Percentiles rank a stretch among this genome's conserved stretches.
phyloP scores from a whole-genome alignment of 2,329 filamentous ascomycete genomes.

The Akanthomyces lecanii region DNA sequence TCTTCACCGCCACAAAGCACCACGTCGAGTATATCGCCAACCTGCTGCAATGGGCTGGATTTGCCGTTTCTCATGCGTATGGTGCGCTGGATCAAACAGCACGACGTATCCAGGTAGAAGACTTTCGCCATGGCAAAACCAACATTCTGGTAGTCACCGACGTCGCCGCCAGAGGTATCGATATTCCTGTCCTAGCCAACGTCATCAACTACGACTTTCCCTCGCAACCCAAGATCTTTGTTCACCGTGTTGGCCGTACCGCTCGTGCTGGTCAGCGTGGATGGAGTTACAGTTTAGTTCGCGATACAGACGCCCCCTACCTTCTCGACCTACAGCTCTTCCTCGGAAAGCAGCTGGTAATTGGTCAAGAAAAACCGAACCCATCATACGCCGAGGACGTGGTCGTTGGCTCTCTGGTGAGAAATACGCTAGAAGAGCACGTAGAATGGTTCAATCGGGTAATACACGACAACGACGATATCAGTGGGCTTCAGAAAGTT shows the following conservation, averaged over 20 bases:
- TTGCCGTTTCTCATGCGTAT: conserved; percentile 89
- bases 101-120: conserved; percentile 84
- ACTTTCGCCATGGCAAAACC: conserved; percentile 77
- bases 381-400: conserved; percentile 78
- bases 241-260: conserved; percentile 93
- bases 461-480: conserved; percentile 69
- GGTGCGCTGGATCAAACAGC: conserved; percentile 92
- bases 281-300: conserved; percentile 91
- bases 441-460: conserved; percentile 82
- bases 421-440: conserved; percentile 68
- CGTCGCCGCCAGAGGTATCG: conserved; percentile 92
- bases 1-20: conserved; percentile 94
- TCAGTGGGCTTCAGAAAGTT: conserved; percentile 66
- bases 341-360: conserved; percentile 74
- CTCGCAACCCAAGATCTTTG: conserved; percentile 91
- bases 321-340: conserved; percentile 92
- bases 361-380: conserved; percentile 62
- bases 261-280: conserved; percentile 88
- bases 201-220: conserved; percentile 99
- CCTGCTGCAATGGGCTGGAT: conserved; percentile 76
- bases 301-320: conserved; percentile 85
- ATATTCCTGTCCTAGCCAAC: conserved; percentile 93
- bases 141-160: conserved; percentile 96
- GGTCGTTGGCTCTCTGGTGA: conserved; percentile 70
- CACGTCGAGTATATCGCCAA: conserved; percentile 89